Base-by-base conservation (phyloP, 2,329 filamentous ascomycete genomes). In the Hypoxylon rubiginosum region DNA sequence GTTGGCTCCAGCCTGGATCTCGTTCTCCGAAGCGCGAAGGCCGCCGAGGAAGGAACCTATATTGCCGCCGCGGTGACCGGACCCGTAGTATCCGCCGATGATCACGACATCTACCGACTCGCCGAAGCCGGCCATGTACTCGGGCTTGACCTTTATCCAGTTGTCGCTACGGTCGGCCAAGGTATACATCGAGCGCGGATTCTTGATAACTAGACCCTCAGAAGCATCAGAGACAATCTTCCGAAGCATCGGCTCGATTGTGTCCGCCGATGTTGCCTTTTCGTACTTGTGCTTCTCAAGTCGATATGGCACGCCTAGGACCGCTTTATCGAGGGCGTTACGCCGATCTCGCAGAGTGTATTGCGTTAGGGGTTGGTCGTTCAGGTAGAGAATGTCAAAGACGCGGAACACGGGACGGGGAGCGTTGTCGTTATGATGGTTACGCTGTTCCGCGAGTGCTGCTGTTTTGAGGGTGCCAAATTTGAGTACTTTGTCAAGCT, bases 141-240 rank as follows among this genome's bases (percentile, higher is more conserved):
- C 96, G 0, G 96, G 96, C 75, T 99, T 99, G 8, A 99, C 94
- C 77, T 99, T 99, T 81, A 97, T 91, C 96, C 96, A 99, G 79
- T 97, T 93, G 72, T 97, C 92, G 73, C 97, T 96, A 51, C 96
- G 91, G 71, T 93, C 92, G 75, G 97, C 97, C 9, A 98, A 85
- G 6, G 89, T 86, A 77, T 99, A 99, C 74, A 88, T 86, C 0
- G 94, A 97, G 4, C 91, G 86, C 7, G 96, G 96, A 68, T 97
- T 98, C 82, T 99, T 99, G 56, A 98, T 82, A 0, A 99, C 94
- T 0, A 98, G 84, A 1, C 96, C 96, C 78, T 98, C 96, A 0
- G 92, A 95, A 0, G 92, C 89, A 69, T 95, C 91, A 1, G 92
- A 93, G 8, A 99, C 90, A 1, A 98, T 92, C 67, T 91, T 89